phyloP scores from a whole-genome alignment of 179 eudicot genomes.

The Silene noctiflora region DNA sequence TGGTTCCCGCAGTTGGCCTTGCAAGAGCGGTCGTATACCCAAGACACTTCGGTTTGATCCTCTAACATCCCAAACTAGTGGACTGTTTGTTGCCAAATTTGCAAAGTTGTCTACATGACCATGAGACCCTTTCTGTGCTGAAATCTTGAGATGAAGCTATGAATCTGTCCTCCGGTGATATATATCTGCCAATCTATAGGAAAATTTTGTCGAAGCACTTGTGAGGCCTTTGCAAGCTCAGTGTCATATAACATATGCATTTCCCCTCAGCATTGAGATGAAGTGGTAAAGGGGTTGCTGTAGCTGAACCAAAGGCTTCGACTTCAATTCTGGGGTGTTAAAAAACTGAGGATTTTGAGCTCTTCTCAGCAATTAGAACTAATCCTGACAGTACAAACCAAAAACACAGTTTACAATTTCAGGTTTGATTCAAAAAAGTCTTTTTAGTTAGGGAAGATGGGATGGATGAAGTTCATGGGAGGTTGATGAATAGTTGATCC shows the following conservation, averaged over 20 bases:
- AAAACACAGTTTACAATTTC: background rate
- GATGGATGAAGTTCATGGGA: background rate
- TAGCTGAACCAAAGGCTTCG: background rate
- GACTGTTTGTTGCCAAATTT: constrained; percentile 87
- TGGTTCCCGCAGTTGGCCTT: constrained; percentile 68
- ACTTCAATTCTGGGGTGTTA: background rate
- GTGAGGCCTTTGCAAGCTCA: background rate
- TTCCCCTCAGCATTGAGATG: background rate
- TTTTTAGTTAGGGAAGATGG: background rate
- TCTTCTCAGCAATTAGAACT: background rate
- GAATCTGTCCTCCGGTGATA: background rate
- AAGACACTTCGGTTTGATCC: constrained; percentile 92
- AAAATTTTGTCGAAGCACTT: background rate
- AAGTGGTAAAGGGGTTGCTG: background rate
- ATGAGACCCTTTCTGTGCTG: background rate
- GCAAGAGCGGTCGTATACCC: constrained; percentile 60
- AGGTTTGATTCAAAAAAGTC: background rate
- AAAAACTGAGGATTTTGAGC: background rate
- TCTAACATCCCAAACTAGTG: constrained; percentile 76
- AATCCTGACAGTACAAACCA: background rate
- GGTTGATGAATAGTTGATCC: background rate
- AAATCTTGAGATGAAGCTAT: background rate
- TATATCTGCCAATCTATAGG: background rate
- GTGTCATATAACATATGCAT: background rate
- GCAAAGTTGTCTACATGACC: constrained; percentile 44